phyloP scores from a whole-genome alignment of 805 yeast species.

The Starmerella floris region DNA sequence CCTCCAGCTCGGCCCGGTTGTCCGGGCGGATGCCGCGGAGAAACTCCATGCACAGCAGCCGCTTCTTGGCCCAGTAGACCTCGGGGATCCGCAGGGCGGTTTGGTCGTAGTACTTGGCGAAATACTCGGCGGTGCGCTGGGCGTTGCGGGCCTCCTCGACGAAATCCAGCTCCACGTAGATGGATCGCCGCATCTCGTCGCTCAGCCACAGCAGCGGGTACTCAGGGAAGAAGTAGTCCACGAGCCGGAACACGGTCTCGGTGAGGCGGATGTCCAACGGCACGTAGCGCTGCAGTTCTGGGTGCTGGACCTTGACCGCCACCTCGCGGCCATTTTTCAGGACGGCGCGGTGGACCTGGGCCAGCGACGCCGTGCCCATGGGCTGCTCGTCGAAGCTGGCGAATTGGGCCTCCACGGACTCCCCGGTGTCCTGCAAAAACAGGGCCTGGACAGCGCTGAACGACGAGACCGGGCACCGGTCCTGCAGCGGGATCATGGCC shows the following conservation, averaged over 20 bases:
- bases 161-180: constrained; percentile 84
- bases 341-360: constrained; percentile 81
- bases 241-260: constrained; percentile 53
- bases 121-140: constrained; percentile 50
- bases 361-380: constrained; percentile 89
- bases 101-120: constrained; percentile 37
- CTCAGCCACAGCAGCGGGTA: constrained; percentile 93
- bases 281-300: constrained; percentile 69
- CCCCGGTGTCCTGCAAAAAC: constrained; percentile 57
- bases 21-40: constrained; percentile 75
- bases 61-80: constrained; percentile 47
- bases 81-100: constrained; percentile 77
- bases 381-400: constrained; percentile 55
- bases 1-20: constrained; percentile 49
- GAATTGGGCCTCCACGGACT: constrained; percentile 48
- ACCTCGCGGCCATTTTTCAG: constrained; percentile 52
- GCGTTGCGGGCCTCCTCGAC: constrained; percentile 78
- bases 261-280: constrained; percentile 81
- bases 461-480: constrained; percentile 72
- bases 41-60: constrained; percentile 80
- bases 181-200: constrained; percentile 76
- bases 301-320: constrained; percentile 93
- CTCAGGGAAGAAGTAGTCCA: constrained; percentile 76
- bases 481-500: constrained; percentile 86
- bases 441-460: constrained; percentile 52